phyloP scores from a whole-genome alignment of 2,329 filamentous ascomycete genomes.

The Penicillium italicum region DNA sequence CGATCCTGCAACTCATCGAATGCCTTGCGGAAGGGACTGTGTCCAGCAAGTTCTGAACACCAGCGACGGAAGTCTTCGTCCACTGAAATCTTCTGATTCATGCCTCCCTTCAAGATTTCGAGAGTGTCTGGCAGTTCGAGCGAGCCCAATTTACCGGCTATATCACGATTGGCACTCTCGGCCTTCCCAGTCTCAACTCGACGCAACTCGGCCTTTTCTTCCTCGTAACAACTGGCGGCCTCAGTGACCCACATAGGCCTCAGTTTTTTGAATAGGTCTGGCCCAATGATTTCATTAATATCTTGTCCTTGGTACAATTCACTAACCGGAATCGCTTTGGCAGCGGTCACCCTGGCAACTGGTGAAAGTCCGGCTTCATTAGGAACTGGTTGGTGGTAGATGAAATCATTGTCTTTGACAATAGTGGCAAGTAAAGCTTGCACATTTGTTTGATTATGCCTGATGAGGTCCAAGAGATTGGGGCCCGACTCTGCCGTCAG shows the following conservation, averaged over 20 bases:
- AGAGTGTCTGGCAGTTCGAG: conserved; percentile 83
- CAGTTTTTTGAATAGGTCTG: conserved; percentile 94
- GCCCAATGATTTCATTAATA: conserved; percentile 93
- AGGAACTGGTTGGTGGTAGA: conserved; percentile 91
- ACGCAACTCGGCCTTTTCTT: conserved; percentile 95
- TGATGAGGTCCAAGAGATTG: conserved; percentile 74
- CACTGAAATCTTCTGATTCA: conserved; percentile 81
- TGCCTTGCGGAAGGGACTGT: conserved; percentile 72
- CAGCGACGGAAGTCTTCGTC: conserved; percentile 90
- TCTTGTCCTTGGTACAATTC: conserved; percentile 97
- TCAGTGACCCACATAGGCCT: conserved; percentile 95
- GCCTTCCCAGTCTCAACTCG: conserved; percentile 91
- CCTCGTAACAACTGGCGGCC: conserved; percentile 93
- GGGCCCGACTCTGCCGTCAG: conserved; percentile 73
- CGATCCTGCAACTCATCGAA: conserved; percentile 76
- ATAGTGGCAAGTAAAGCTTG: conserved; percentile 75
- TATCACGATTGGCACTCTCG: conserved; percentile 88
- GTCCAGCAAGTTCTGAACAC: conserved; percentile 88
- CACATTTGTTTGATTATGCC: conserved; percentile 73
- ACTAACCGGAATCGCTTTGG: conserved; percentile 94
- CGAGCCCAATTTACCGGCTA: conserved; percentile 93
- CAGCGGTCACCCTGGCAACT: conserved; percentile 87
- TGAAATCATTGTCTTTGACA: conserved; percentile 93
- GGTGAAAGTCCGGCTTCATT: conserved; percentile 75
- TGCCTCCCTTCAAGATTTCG: conserved; percentile 86